Evolutionary conservation across 208 protist species (phyloP), one percentile per base, ranked within the genome.

Genomic region (Jaenimonas drosophilae): DNA sequence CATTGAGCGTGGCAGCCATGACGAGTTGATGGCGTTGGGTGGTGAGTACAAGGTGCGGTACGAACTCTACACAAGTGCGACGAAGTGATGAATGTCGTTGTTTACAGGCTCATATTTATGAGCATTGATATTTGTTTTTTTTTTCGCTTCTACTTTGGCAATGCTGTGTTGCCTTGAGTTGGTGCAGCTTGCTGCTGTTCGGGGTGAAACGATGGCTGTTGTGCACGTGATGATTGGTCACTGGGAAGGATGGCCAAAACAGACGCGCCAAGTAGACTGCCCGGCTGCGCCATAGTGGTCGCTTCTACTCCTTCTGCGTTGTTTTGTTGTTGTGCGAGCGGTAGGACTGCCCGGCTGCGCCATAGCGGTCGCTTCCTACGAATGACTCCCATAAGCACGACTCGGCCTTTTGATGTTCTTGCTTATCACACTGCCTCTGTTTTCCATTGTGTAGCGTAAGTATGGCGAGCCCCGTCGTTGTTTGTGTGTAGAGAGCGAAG

Each of bases 1-100:
- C 49, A 62, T 89, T 37, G 84, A 88, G 56, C 54, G 75, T 19
- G 73, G 70, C 33, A 80, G 23, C 37, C 85, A 93, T 49, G 75
- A 93, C 4, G 56, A 83, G 40, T 76, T 93, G 39, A 88, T 93
- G 59, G 59, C 68, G 19, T 56, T 76, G 7, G 50, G 53, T 27
- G 76, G 75, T n/a, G 74, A 85, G 51, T 86, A 85, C 63, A 82
- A 61, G 42, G 49, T 37, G 6, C 79, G 70, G 32, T 83, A 58
- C 53, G 69, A 89, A 26, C 54, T 83, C 9, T 89, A 80, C 54
- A 69, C 24, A 0, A 50, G 49, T 30, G 45, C 56, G n/a, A 36
- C 57, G 3, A 19, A 49, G 2, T 59, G 58, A 61, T 34, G 14
- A 7, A 27, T 41, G 40, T 43, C 23, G n/a, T 40, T 40, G 21